Conservation (phyloP, 1,284 basidiomycete genomes). For the Anthracocystis panici-leucophaei region DNA sequence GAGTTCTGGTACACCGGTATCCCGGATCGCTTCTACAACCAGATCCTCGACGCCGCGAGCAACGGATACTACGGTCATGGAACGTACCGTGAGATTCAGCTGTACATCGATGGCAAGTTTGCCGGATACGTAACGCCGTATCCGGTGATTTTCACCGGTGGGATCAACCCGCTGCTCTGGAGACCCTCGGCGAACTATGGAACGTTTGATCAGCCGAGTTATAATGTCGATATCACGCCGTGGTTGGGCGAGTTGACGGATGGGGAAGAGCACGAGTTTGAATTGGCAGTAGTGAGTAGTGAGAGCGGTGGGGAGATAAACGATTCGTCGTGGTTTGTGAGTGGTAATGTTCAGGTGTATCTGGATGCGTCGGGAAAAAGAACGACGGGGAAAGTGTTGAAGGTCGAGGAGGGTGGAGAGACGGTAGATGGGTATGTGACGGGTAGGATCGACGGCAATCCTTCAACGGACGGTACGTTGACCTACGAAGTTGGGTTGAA, state of each 20-base stretch:
- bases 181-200: constrained; percentile 83
- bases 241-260: constrained; percentile 81
- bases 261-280: constrained; percentile 77
- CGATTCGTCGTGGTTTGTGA: constrained; percentile 79
- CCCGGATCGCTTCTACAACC: constrained; percentile 75
- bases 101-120: constrained; percentile 80
- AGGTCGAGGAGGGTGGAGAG: not conserved
- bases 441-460: constrained; percentile 22
- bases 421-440: constrained; percentile 12
- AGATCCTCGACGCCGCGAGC: constrained; percentile 74
- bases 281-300: constrained; percentile 79
- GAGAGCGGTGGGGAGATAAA: constrained; percentile 76
- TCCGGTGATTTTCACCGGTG: constrained; percentile 83
- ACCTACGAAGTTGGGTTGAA: constrained; percentile 20
- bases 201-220: constrained; percentile 81
- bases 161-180: constrained; percentile 80
- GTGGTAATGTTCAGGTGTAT: constrained; percentile 76
- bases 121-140: constrained; percentile 83
- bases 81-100: constrained; percentile 82
- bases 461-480: constrained; percentile 17
- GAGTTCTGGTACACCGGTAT: constrained; percentile 77
- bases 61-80: constrained; percentile 67
- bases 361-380: constrained; percentile 34
- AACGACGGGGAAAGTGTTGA: constrained; percentile 39
- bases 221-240: constrained; percentile 82